Percentiles rank a stretch among this genome's conserved stretches.
These are phyloP conservation scores for Nakazawaea molendinolei DNA, from an alignment of 805 yeast species.

Conservation along the genomic window DNA sequence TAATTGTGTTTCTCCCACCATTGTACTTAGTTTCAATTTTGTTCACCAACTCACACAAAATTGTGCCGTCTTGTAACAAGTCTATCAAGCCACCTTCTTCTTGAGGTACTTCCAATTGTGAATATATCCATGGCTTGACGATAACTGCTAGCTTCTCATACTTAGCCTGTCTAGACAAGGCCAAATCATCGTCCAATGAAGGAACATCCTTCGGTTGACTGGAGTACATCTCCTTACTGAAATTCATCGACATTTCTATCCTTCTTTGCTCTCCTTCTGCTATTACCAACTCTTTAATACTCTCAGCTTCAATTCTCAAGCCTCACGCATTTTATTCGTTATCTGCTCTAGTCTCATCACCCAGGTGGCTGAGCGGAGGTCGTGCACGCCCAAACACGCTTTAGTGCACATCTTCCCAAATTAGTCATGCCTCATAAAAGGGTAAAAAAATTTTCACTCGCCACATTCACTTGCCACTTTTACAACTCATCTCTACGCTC, in stretches of 20 bases:
- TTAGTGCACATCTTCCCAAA: too few species aligned
- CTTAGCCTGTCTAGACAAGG: conserved; percentile 41
- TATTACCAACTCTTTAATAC: background rate
- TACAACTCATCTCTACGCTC: background rate
- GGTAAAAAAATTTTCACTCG: background rate
- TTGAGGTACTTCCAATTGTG: conserved; percentile 13
- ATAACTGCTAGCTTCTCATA: conserved; percentile 33
- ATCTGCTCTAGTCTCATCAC: too few species aligned
- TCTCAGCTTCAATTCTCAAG: background rate
- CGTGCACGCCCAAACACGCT: too few species aligned
- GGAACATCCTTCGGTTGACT: conserved; percentile 33
- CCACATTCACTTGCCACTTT: background rate
- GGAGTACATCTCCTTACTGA: conserved; percentile 15
- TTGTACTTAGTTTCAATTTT: conserved; percentile 23
- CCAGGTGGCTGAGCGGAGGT: too few species aligned
- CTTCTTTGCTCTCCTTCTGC: background rate
- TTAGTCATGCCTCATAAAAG: too few species aligned
- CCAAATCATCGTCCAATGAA: conserved; percentile 59
- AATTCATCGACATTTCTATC: conserved; percentile 5
- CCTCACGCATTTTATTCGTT: background rate
- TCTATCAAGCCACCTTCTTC: conserved; percentile 43
- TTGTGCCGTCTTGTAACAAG: conserved; percentile 54
- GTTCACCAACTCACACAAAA: conserved; percentile 41
- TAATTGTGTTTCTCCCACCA: conserved; percentile 15
- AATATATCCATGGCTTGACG: conserved; percentile 45